Conservation (phyloP, 768 basidiomycete genomes). For the Cystobasidium tubakii region DNA sequence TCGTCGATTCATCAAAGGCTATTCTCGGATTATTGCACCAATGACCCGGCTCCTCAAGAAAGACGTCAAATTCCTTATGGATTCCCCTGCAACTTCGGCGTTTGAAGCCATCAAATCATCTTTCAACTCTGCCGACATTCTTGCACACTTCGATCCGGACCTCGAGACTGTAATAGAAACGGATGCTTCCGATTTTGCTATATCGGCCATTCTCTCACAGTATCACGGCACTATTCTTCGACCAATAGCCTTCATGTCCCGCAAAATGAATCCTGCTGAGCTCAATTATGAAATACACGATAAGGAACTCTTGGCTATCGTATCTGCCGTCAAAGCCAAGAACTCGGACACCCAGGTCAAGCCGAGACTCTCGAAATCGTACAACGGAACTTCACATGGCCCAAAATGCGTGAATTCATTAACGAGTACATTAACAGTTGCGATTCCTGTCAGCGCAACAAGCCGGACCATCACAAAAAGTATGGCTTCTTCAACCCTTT, state of each 20-base stretch:
- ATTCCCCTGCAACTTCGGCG: background rate
- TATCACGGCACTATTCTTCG: conserved; percentile 37
- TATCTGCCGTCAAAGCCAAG: conserved; percentile 48
- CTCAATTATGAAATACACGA: conserved; percentile 56
- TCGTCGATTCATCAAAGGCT: conserved; percentile 51
- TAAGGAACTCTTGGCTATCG: conserved; percentile 56
- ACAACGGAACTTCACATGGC: conserved; percentile 53
- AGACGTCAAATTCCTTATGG: conserved; percentile 12
- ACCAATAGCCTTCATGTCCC: conserved; percentile 28
- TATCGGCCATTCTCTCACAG: conserved; percentile 46
- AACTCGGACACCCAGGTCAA: conserved; percentile 54
- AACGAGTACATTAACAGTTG: conserved; percentile 50
- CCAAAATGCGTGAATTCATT: conserved; percentile 45
- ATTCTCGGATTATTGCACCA: conserved; percentile 48
- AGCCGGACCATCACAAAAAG: conserved; percentile 49
- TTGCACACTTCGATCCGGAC: background rate
- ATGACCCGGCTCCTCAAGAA: conserved; percentile 44
- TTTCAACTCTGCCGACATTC: background rate
- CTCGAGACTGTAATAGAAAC: background rate
- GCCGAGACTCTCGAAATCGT: conserved; percentile 44
- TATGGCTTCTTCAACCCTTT: conserved; percentile 49
- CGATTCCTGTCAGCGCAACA: conserved; percentile 49
- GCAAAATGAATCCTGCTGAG: conserved; percentile 47
- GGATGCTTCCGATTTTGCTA: background rate
- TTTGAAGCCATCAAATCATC: conserved; percentile 27